Percentiles rank a stretch among this genome's conserved stretches.
Conservation (phyloP, 163 green algal species). For the Picocystis sp. region DNA sequence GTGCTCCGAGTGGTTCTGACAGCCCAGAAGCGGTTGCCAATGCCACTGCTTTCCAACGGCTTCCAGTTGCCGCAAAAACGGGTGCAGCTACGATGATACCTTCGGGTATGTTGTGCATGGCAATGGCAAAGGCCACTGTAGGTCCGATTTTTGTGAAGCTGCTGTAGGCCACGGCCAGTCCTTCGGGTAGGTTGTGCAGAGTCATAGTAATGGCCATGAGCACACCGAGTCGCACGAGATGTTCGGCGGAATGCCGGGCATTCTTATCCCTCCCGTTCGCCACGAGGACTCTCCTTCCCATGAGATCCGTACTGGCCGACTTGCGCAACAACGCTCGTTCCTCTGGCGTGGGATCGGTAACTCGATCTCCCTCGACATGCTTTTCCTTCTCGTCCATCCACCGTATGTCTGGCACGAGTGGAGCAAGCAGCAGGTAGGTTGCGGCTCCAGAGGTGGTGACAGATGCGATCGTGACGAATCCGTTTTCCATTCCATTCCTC, state of each 20-base stretch:
- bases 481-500: conserved; percentile 50
- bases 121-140: conserved; percentile 61
- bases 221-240: conserved; percentile 55
- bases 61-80: conserved; percentile 67
- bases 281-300: no score
- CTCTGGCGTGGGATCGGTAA: no score
- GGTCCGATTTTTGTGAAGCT: conserved; percentile 58
- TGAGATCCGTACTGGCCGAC: no score
- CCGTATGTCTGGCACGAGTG: neutral
- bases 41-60: conserved; percentile 43
- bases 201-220: conserved; percentile 78
- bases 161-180: conserved; percentile 68
- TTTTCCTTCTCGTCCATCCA: no score
- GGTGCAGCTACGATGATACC: conserved; percentile 68
- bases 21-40: conserved; percentile 50
- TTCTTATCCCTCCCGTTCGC: no score
- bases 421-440: neutral
- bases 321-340: no score
- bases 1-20: conserved; percentile 60
- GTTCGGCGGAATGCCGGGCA: neutral
- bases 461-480: conserved; percentile 24
- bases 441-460: neutral
- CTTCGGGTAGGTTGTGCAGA: conserved; percentile 77
- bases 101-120: conserved; percentile 69
- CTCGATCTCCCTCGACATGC: no score